phyloP scores from a whole-genome alignment of 2,329 filamentous ascomycete species.

The Fusarium sp. region DNA sequence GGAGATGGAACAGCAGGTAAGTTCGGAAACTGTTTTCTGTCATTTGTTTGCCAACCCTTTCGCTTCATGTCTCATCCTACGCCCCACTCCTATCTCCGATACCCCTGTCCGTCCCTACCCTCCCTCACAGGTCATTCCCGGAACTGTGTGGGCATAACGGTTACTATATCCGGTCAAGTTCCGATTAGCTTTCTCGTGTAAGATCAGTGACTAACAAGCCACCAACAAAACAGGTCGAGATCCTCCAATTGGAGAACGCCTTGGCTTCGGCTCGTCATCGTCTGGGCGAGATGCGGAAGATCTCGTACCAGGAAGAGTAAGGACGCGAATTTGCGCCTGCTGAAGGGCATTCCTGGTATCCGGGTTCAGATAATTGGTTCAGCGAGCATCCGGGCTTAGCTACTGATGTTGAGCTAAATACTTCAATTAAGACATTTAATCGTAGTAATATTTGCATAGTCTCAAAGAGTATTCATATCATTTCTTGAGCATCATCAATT shows the following conservation, averaged over 20 bases:
- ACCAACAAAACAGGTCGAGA: slow-evolving; percentile 83
- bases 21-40: slow-evolving; percentile 34
- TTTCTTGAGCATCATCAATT: background rate
- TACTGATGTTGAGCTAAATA: background rate
- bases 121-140: slow-evolving; percentile 24
- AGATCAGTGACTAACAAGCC: slow-evolving; percentile 38
- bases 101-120: background rate
- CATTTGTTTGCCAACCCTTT: slow-evolving; percentile 30
- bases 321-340: slow-evolving; percentile 4
- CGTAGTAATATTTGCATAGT: background rate
- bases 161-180: slow-evolving; percentile 36
- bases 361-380: background rate
- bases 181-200: slow-evolving; percentile 3
- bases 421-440: slow-evolving; percentile 9
- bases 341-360: slow-evolving; percentile 12
- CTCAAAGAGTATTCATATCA: background rate
- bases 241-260: slow-evolving; percentile 91
- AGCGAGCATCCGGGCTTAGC: background rate
- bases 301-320: slow-evolving; percentile 87
- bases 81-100: slow-evolving; percentile 13
- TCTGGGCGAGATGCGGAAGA: slow-evolving; percentile 97
- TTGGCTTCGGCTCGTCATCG: slow-evolving; percentile 82
- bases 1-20: slow-evolving; percentile 99
- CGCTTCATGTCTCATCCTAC: background rate
- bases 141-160: slow-evolving; percentile 36